phyloP scores from a whole-genome alignment of 306 rosid genomes.

The Quercus robur region DNA sequence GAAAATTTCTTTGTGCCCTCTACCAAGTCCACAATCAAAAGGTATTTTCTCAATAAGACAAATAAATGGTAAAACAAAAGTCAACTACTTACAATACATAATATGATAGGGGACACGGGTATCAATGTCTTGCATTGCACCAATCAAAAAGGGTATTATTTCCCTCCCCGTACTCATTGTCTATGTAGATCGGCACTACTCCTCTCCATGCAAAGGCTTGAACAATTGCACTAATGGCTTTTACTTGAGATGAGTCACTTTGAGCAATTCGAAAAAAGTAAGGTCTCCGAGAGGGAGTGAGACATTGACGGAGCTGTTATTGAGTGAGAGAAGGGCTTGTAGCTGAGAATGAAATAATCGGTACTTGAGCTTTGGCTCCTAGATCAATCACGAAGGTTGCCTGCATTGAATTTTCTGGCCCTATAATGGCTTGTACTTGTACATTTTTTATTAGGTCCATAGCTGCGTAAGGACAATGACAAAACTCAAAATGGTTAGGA shows the following conservation, averaged over 20 bases:
- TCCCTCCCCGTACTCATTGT: slow-evolving; percentile 22
- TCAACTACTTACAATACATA: too few relatives aligned
- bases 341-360: slow-evolving; percentile 39
- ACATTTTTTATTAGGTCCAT: slow-evolving; percentile 17
- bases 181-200: slow-evolving; percentile 29
- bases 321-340: slow-evolving; percentile 25
- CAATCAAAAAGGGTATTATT: slow-evolving; percentile 17
- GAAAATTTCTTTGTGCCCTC: too few relatives aligned
- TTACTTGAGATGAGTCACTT: slow-evolving; percentile 27
- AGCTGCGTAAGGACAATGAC: slow-evolving; percentile 7
- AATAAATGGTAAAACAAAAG: too few relatives aligned
- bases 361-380: slow-evolving; percentile 30
- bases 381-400: slow-evolving; percentile 25
- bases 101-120: slow-evolving; percentile 5
- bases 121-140: slow-evolving; percentile 21
- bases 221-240: slow-evolving; percentile 23
- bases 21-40: too few relatives aligned
- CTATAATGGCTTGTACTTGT: slow-evolving; percentile 37
- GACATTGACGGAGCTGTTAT: too few relatives aligned
- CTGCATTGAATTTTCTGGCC: slow-evolving; percentile 29
- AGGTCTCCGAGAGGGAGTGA: slow-evolving; percentile 6
- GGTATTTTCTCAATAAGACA: too few relatives aligned
- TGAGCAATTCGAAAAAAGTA: slow-evolving; percentile 27
- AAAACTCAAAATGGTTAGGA: not conserved
- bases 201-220: slow-evolving; percentile 32